Percentiles rank a stretch among this genome's conserved stretches.
Evolutionary conservation across 169 alveolate species (phyloP).

Genomic region (Plasmodium coatneyi): DNA sequence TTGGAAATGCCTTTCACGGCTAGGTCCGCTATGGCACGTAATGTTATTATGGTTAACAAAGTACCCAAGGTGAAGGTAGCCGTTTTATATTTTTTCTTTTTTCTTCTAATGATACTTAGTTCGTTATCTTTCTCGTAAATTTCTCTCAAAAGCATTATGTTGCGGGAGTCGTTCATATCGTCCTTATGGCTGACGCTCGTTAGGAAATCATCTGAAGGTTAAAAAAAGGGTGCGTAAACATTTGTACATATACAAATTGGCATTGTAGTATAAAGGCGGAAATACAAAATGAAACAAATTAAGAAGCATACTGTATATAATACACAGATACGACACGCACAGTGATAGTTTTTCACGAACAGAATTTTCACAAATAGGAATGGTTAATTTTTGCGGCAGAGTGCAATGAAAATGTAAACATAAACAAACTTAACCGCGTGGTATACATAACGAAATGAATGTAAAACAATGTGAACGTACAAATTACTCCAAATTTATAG

Average conservation of each 20-base stretch:
- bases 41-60: neutral
- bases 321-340: neutral
- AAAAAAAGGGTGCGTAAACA: neutral
- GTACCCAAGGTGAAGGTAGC: slow-evolving; percentile 43
- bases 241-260: neutral
- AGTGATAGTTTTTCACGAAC: no score
- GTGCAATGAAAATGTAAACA: neutral
- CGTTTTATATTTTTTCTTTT: slow-evolving; percentile 49
- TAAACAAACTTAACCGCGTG: neutral
- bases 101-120: slow-evolving; percentile 18
- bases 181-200: neutral
- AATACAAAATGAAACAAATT: neutral
- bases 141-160: slow-evolving; percentile 41
- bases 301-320: neutral
- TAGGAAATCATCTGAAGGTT: neutral
- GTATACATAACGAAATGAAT: neutral
- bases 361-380: no score
- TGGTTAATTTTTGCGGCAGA: neutral
- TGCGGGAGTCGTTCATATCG: slow-evolving; percentile 16
- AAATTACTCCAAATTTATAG: neutral
- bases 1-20: slow-evolving; percentile 1
- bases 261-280: neutral
- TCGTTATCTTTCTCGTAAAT: slow-evolving; percentile 31
- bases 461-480: neutral
- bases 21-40: slow-evolving; percentile 5